A percentile compares a stretch with the other conserved stretches of the same genome.
Conservation (phyloP, 495 filamentous ascomycete species). For the Pseudomonodictys pantanalensis region DNA sequence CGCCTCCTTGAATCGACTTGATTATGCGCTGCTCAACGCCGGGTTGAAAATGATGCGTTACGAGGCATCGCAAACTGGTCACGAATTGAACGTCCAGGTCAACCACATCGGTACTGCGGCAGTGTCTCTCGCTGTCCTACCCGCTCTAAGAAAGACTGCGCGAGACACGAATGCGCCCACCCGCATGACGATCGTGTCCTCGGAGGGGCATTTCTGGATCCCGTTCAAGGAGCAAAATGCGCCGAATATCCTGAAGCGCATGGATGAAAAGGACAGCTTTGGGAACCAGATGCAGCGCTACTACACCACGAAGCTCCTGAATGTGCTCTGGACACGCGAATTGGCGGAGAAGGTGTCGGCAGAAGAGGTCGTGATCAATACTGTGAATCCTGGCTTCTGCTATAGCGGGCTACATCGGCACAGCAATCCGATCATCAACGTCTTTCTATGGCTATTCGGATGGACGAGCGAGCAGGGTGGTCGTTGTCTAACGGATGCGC, state of each 20-base stretch:
- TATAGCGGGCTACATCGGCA: slow-evolving; percentile 2
- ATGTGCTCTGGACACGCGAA: slow-evolving; percentile 2
- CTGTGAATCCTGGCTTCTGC: slow-evolving; percentile 9
- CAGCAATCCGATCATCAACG: not conserved
- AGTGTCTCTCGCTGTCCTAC: slow-evolving; percentile 14
- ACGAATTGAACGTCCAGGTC: slow-evolving; percentile 17
- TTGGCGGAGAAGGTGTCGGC: not conserved
- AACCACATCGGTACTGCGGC: slow-evolving; percentile 14
- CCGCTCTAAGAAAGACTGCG: slow-evolving; percentile 1
- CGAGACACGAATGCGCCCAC: not conserved
- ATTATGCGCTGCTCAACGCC: slow-evolving; percentile 45
- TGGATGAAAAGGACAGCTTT: not conserved
- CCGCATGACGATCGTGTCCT: slow-evolving; percentile 11
- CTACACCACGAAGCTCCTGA: slow-evolving; percentile 6
- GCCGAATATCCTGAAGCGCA: slow-evolving; percentile 1
- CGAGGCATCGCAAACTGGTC: not conserved
- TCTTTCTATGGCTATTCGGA: not conserved
- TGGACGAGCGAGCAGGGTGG: slow-evolving; percentile 4
- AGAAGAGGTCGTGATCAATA: slow-evolving; percentile 17
- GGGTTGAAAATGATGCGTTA: slow-evolving; percentile 29
- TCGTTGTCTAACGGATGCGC: slow-evolving; percentile 1
- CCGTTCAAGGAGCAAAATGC: slow-evolving; percentile 6
- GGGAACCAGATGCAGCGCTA: not conserved
- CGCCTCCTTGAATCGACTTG: slow-evolving; percentile 40
- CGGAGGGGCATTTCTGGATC: slow-evolving; percentile 10